Conservation (phyloP, 352 stramenopile genomes). For the Thalassiosira pacifica region DNA sequence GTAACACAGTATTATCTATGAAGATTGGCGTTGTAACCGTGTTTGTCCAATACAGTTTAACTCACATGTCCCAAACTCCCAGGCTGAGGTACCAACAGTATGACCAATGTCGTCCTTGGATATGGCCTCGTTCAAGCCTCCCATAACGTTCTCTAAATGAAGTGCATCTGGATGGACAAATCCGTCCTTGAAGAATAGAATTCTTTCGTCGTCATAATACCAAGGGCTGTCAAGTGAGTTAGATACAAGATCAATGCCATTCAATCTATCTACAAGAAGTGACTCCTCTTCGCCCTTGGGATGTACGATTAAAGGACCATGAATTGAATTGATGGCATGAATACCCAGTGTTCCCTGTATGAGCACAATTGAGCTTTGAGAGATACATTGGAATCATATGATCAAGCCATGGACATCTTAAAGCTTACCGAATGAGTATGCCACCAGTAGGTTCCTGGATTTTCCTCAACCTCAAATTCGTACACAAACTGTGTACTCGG, state of each 20-base stretch:
- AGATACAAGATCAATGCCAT: too few species aligned
- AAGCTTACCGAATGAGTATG: conserved; percentile 20
- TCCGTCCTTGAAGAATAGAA: conserved; percentile 48
- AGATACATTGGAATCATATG: too few species aligned
- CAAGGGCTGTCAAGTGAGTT: background rate
- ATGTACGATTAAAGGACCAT: conserved; percentile 47
- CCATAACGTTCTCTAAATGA: background rate
- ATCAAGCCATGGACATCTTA: background rate
- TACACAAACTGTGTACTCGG: conserved; percentile 24
- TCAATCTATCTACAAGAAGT: conserved; percentile 36
- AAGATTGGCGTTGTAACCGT: too few species aligned
- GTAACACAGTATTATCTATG: too few species aligned
- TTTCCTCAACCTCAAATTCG: conserved; percentile 35
- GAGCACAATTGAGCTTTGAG: background rate
- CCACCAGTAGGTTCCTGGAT: conserved; percentile 39
- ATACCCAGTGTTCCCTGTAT: background rate
- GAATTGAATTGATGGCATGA: conserved; percentile 25
- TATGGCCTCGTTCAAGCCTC: conserved; percentile 12
- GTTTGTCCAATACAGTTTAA: too few species aligned
- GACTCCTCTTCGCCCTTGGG: conserved; percentile 8
- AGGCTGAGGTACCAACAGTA: conserved; percentile 20
- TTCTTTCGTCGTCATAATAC: conserved; percentile 32
- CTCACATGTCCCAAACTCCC: conserved; percentile 42
- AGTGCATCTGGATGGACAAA: conserved; percentile 11
- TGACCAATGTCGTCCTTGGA: conserved; percentile 39